Percentiles rank a stretch among this genome's conserved stretches.
phyloP scores from a whole-genome alignment of 2,329 filamentous ascomycete genomes.

The Penicillium nordicum region DNA sequence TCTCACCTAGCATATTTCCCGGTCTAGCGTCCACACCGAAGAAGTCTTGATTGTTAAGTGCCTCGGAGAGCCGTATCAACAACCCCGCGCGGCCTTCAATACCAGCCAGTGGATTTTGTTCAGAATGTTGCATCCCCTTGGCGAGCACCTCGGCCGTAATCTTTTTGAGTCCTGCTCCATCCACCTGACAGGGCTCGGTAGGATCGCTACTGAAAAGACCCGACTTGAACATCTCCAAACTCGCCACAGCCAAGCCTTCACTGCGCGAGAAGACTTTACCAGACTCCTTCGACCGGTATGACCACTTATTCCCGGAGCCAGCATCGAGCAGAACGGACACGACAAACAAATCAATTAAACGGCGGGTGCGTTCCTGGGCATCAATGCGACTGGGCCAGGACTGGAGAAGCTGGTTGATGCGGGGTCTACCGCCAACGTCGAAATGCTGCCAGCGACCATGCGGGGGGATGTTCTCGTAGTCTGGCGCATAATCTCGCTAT shows the following conservation, averaged over 20 bases:
- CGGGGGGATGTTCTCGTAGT: slow-evolving; percentile 73
- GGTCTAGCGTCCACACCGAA: slow-evolving; percentile 83
- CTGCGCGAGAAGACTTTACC: slow-evolving; percentile 78
- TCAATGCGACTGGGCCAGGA: slow-evolving; percentile 51
- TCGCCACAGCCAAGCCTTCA: slow-evolving; percentile 77
- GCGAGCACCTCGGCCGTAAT: slow-evolving; percentile 73
- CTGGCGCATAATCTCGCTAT: slow-evolving; percentile 66
- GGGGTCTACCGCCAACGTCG: slow-evolving; percentile 55
- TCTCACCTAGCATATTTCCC: slow-evolving; percentile 86
- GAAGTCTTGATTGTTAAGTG: slow-evolving; percentile 74
- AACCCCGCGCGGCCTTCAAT: slow-evolving; percentile 80
- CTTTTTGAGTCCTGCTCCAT: slow-evolving; percentile 72
- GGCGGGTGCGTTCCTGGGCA: slow-evolving; percentile 51
- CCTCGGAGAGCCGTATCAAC: slow-evolving; percentile 69
- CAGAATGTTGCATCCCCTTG: slow-evolving; percentile 77
- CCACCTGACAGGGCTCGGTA: slow-evolving; percentile 81
- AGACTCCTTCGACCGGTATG: slow-evolving; percentile 87
- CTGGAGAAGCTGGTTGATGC: slow-evolving; percentile 50
- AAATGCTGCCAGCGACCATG: slow-evolving; percentile 70
- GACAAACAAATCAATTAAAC: slow-evolving; percentile 61
- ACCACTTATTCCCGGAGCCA: slow-evolving; percentile 86
- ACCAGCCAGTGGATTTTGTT: slow-evolving; percentile 77
- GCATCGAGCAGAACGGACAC: slow-evolving; percentile 62
- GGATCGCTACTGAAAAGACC: slow-evolving; percentile 83
- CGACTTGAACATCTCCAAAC: slow-evolving; percentile 87